These are phyloP conservation scores for Malus hybrid DNA, from an alignment of 331 rosid species.

Conservation along the genomic window DNA sequence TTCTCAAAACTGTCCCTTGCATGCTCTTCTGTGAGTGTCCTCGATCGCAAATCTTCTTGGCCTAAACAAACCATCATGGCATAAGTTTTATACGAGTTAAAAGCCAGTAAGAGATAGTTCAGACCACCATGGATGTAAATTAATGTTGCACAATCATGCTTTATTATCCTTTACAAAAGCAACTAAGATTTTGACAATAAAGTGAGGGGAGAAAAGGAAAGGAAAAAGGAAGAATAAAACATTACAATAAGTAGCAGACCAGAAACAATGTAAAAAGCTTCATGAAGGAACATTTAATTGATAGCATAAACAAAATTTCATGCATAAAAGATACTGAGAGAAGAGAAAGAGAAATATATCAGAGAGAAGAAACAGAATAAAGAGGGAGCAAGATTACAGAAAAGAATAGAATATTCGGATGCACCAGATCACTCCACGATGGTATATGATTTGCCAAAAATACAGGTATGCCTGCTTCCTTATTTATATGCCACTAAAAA, in stretches of 20 bases:
- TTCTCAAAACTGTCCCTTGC: conserved; percentile 97
- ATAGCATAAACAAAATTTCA: not conserved
- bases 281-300: not conserved
- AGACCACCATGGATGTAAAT: not conserved
- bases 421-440: not conserved
- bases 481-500: not conserved
- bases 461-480: not conserved
- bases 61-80: conserved; percentile 33
- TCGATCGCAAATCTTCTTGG: conserved; percentile 52
- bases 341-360: not conserved
- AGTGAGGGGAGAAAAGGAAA: not conserved
- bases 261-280: not conserved
- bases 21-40: conserved; percentile 96
- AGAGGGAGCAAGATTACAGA: not conserved
- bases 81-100: not conserved
- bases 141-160: not conserved
- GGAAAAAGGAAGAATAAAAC: not conserved
- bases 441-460: not conserved
- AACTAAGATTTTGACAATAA: not conserved
- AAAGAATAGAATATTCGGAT: not conserved
- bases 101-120: not conserved
- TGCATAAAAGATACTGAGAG: not conserved
- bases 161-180: not conserved
- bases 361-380: not conserved
- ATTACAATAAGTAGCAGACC: not conserved